Evolutionary conservation across 306 rosid species (phyloP), one percentile per base, ranked within the genome.

Genomic region (Quercus parvula): DNA sequence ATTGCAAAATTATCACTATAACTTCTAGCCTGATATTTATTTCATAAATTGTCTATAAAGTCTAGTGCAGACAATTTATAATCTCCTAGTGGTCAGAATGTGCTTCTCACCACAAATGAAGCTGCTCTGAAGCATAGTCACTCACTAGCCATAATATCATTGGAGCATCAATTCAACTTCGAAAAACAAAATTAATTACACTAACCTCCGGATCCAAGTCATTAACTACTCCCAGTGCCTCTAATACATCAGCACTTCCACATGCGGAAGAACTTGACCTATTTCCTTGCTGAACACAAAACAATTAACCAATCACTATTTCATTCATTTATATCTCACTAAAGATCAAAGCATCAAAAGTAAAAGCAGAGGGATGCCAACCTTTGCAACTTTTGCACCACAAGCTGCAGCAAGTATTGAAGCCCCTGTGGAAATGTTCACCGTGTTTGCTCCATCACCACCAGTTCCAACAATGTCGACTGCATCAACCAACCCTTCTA

Each of bases 381-480:
- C 99, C 97, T 95, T 95, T 2, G 99, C 99, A 72, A 93, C 93
- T 91, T 88, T 93, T 78, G 91, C 92, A 51, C 99, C 98, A 49
- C 98, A 93, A 61, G 99, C 97, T n/a, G 98, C 98, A 61, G 99
- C 89, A 51, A 95, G 96, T 78, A 95, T 89, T 2, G 98, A 86
- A 74, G 99, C 85, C 73, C 98, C 99, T 0, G 98, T 95, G 17
- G 99, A 95, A 74, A 95, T 95, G 80, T 95, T 95, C 1, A 95
- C 98, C 0, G 99, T 95, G 88, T 95, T 88, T 69, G 96, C 98
- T 13, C 99, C 98, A 74, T 93, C 98, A 31, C 97, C 97, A 75
- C 99, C 98, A 0, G 99, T 95, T 79, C 99, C 99, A 68, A 93
- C 97, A n/a, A 95, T 95, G 88, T 95, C 99, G 70, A 93, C 93